Base-by-base conservation (phyloP, 192 early-diverging fungal species). In the Tieghemiomyces parasiticus region DNA sequence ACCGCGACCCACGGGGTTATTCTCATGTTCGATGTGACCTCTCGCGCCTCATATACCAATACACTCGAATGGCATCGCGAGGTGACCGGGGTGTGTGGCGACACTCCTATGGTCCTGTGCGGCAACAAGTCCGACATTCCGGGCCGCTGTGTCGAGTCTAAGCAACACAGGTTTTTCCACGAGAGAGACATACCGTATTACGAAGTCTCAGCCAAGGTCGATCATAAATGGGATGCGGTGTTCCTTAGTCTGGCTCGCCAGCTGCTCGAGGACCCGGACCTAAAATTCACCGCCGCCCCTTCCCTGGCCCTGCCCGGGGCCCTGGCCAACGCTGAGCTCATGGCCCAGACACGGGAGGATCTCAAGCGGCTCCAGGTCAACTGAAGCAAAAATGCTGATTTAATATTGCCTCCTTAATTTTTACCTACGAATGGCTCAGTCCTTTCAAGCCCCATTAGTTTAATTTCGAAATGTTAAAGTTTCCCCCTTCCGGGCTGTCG, bases 101-200 rank as follows among this genome's bases (percentile, higher is more conserved):
- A 94, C 83, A 92, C 97, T 71, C 96, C 96, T 26, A 99, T 99
- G 71, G 96, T 99, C 63, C 89, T 99, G 55, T 93, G 90, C 82
- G 96, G 96, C 71, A 99, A 99, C 87, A 99, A 99, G 81, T 93
- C 97, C 60, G 96, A 99, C 75, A 90, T 99, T 78, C 97, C 97
- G 87, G 96, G 97, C 75, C 90, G 96, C 71, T 97, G 96, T 78
- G 96, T 99, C 66, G 97, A 97, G 89, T 92, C 94, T 49, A 99
- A 99, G 83, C 85, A 86, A 65, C 97, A 97, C 80, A 97, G 93
- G 54, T 99, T 99, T 90, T 94, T 97, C 83, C 81, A 94, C 68
- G 97, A 99, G 84, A 97, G 96, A 87, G 96, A 96, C 78, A 84
- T 99, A 34, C 96, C 97, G 82, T 99, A 99, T 86, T 99, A 99